phyloP scores from a whole-genome alignment of 257 asterid genomes.

The Gynochthodes officinalis region DNA sequence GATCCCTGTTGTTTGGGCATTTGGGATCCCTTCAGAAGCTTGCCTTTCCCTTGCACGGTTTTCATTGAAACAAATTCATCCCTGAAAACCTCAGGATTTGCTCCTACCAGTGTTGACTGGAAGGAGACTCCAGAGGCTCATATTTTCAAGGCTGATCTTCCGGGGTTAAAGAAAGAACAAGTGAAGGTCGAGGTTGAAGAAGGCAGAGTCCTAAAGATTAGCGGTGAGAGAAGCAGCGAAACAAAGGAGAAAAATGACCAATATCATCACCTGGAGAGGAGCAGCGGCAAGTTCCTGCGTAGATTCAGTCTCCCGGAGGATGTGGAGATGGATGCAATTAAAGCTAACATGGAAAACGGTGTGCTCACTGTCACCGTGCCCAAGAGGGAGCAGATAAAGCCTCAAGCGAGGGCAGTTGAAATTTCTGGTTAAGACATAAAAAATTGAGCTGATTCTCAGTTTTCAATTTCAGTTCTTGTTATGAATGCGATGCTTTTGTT shows the following conservation, averaged over 20 bases:
- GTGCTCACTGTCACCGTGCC: conserved; percentile 33
- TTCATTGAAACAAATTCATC: not conserved
- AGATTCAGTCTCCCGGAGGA: conserved; percentile 23
- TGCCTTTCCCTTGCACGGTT: not conserved
- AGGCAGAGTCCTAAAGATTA: conserved; percentile 17
- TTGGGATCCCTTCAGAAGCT: not conserved
- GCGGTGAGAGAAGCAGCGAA: conserved; percentile 26
- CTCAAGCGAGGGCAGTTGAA: conserved; percentile 13
- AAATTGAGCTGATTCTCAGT: not conserved
- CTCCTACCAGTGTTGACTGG: conserved; percentile 23
- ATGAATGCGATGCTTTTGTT: too few relatives aligned
- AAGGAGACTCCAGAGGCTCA: conserved; percentile 28
- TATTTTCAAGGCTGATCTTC: conserved; percentile 23
- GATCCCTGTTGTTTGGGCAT: not conserved
- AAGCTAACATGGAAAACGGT: conserved; percentile 33
- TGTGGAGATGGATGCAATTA: conserved; percentile 16
- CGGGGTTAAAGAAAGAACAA: conserved; percentile 23
- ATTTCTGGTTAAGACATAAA: conserved; percentile 22
- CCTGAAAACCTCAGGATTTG: not conserved
- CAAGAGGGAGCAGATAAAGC: conserved; percentile 20
- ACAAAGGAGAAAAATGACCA: conserved; percentile 21
- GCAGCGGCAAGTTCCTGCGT: conserved; percentile 19
- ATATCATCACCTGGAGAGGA: conserved; percentile 23
- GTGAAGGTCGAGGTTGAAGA: conserved; percentile 23
- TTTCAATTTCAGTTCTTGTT: not conserved